Base-by-base conservation (phyloP, 2,329 filamentous ascomycete genomes). In the Cercospora berteroae region DNA sequence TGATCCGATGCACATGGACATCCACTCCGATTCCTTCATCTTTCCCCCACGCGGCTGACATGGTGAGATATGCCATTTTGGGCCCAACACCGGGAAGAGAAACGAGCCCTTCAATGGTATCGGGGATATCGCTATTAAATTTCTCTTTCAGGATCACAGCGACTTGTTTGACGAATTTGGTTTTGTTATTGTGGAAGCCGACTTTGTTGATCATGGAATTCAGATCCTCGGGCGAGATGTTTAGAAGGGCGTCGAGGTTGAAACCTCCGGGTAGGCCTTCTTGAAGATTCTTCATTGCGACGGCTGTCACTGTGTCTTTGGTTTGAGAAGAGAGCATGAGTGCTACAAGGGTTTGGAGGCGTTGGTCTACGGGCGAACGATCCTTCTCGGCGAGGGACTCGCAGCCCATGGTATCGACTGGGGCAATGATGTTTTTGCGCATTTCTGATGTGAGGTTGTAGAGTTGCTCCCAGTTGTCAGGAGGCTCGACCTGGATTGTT, bases 361-460 rank as follows among this genome's bases (percentile, higher is more conserved):
- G 87, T 77, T 88, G 88, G 75, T 90, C 86, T 64, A 82, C 78
- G 16, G 83, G 82, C 0, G 81, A 78, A 3, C 75, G 79, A 16
- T 80, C 77, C 58, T 84, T 81, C 64, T 87, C 82, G 2, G 91
- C 91, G 9, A 95, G 84, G 7, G 87, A 86, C 79, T 93, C 93
- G 80, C 95, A 99, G 10, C 95, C 95, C 94, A 98, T 97, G 0
- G 94, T 98, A 79, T 99, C 95, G 10, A 99, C 95, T 0, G 94
- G 91, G 0, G 95, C 95, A 0, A 86, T 79, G 44, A 86, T 90
- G 80, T 82, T 86, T 77, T 77, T 90, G 81, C 80, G 89, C 93
- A 98, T 97, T 75, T 87, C 85, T 74, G 90, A 89, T 55, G 96
- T 90, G 0, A 87, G 81, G 36, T 85, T 81, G 80, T 97, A 99